Conservation (phyloP, 306 rosid genomes). For the Pterocarpus macrocarpus region DNA sequence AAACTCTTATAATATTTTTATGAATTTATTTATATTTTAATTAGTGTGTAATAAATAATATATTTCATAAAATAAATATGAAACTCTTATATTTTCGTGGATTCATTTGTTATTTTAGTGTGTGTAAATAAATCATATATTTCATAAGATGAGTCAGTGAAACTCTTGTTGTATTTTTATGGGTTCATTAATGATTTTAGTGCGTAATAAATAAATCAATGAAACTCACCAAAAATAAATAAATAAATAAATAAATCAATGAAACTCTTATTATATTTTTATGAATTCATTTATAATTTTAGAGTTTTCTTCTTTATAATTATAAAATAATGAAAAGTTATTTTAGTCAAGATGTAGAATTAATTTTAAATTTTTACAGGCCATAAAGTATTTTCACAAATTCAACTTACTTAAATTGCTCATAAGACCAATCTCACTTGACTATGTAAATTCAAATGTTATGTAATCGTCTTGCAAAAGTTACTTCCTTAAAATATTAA, state of each 20-base stretch:
- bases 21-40: background rate
- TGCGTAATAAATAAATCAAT: background rate
- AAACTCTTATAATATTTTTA: background rate
- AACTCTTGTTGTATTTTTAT: background rate
- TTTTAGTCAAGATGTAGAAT: too few relatives aligned
- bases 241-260: background rate
- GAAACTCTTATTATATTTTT: background rate
- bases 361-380: too few relatives aligned
- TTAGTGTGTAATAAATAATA: background rate
- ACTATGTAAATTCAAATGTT: too few relatives aligned
- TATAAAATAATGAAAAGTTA: too few relatives aligned
- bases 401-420: too few relatives aligned
- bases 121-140: background rate
- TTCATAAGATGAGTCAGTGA: background rate
- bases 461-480: too few relatives aligned
- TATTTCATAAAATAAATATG: background rate
- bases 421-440: too few relatives aligned
- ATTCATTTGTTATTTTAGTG: background rate
- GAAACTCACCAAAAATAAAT: background rate
- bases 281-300: background rate
- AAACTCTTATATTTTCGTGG: background rate
- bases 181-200: background rate
- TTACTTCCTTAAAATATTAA: too few relatives aligned
- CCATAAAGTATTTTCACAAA: too few relatives aligned
- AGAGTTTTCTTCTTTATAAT: too few relatives aligned